These are phyloP conservation scores for Picocystis salinarum DNA, from an alignment of 139 green algal genomes.

Conservation along the genomic window DNA sequence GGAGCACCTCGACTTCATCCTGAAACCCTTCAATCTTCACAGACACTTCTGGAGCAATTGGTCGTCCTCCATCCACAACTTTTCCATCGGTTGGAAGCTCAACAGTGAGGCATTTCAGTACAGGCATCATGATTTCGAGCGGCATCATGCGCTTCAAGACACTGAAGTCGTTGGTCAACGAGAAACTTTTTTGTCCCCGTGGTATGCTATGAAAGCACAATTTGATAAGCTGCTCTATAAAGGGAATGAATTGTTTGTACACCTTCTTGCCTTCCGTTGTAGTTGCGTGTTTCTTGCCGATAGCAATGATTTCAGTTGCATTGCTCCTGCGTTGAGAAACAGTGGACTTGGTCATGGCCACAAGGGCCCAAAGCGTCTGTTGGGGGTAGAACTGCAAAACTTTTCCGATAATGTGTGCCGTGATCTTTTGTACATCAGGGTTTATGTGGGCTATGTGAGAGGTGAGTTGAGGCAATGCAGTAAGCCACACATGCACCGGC, in stretches of 20 bases:
- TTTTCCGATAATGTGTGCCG: slow-evolving; percentile 25
- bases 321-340: slow-evolving; percentile 24
- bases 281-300: slow-evolving; percentile 3
- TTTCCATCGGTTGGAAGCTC: slow-evolving; percentile 21
- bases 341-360: slow-evolving; percentile 43
- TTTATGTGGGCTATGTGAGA: slow-evolving; percentile 68
- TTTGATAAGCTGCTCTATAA: slow-evolving; percentile 58
- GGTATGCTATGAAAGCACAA: slow-evolving; percentile 24
- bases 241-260: slow-evolving; percentile 21
- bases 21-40: slow-evolving; percentile 51
- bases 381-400: slow-evolving; percentile 9
- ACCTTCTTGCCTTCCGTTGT: slow-evolving; percentile 6
- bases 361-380: slow-evolving; percentile 65
- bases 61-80: slow-evolving; percentile 2
- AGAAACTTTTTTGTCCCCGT: slow-evolving; percentile 22
- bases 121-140: slow-evolving; percentile 49
- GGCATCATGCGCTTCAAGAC: slow-evolving; percentile 36
- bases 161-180: slow-evolving; percentile 15
- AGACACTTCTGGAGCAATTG: slow-evolving; percentile 2
- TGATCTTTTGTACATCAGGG: slow-evolving; percentile 31
- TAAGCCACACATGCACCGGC: slow-evolving; percentile 58
- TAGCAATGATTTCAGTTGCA: slow-evolving; percentile 12
- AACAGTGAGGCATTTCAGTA: slow-evolving; percentile 27
- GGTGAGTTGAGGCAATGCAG: slow-evolving; percentile 75
- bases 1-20: slow-evolving; percentile 53